These are phyloP conservation scores for Chaetoceros tenuissimus DNA, from an alignment of 108 stramenopile species.

Conservation along the genomic window DNA sequence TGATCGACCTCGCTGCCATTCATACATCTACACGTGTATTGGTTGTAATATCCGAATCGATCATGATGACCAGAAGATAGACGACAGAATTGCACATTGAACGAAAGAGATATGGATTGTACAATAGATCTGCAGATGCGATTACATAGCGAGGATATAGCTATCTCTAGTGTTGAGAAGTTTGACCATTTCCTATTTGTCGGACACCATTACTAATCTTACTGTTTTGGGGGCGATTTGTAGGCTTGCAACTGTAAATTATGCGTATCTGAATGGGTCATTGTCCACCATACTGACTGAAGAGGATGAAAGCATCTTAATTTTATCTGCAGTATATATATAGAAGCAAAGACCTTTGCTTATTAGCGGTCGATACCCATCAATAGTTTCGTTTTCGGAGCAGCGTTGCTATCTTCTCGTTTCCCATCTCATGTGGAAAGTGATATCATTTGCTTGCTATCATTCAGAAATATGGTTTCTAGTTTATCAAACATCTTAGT, in stretches of 20 bases:
- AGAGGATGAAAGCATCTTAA: constrained; percentile 4
- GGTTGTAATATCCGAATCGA: constrained; percentile 2
- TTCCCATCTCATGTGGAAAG: constrained; percentile 35
- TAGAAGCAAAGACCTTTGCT: constrained; percentile 41
- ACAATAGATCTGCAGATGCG: constrained; percentile 34
- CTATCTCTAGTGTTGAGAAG: constrained; percentile 41
- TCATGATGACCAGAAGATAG: background rate
- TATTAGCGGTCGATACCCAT: constrained; percentile 55
- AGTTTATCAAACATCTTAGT: constrained; percentile 22
- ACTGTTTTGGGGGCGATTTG: constrained; percentile 42
- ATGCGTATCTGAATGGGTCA: constrained; percentile 54
- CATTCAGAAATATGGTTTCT: constrained; percentile 53
- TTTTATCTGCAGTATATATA: background rate
- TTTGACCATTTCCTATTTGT: constrained; percentile 67
- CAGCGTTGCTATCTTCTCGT: constrained; percentile 56
- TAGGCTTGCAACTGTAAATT: constrained; percentile 60
- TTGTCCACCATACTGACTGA: background rate
- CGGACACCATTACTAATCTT: constrained; percentile 63
- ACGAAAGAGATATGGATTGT: constrained; percentile 3
- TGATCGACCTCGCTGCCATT: constrained; percentile 15
- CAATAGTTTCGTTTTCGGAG: constrained; percentile 63
- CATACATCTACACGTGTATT: constrained; percentile 28
- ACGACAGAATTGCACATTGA: constrained; percentile 13
- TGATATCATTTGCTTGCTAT: constrained; percentile 61
- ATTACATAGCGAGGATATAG: constrained; percentile 37